Evolutionary conservation across 2,329 filamentous ascomycete species (phyloP), one percentile per base, ranked within the genome.

Genomic region (Penicillium sp.): DNA sequence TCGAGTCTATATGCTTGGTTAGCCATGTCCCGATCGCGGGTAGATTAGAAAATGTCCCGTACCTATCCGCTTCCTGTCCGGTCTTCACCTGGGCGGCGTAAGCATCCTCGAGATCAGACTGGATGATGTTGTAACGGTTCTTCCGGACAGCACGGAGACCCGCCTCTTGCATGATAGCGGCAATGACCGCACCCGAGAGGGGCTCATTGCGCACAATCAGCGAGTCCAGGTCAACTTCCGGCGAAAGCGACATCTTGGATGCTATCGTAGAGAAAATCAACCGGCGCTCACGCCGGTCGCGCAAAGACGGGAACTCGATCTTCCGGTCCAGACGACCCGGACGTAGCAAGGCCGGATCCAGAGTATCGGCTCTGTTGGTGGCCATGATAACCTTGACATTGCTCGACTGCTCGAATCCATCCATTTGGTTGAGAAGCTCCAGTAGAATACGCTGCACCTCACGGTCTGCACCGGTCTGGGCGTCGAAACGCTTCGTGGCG

Each of bases 371-470:
- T 69, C 93, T 86, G 77, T 98, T 98, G 60, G 93, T 98, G 59
- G 93, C 93, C 93, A 98, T 98, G 75, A 98, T 98, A 69, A 98
- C 93, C 77, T 98, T 98, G 73, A 98, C 93, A 71, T 98, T 98
- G 69, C 88, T 87, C 0, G 89, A 95, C 73, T 98, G 93, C 71
- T 98, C 93, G 76, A 98, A 98, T 57, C 93, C 93, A 69, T 98
- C 93, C 93, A 98, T 98, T 74, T 98, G 93, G 75, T 98, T 98
- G 57, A 98, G 84, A 59, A 98, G 77, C 71, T 98, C 93, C 53
- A 98, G 83, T 52, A 98, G 77, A 65, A 98, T 98, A 79, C 93
- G 91, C 76, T 98, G 93, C 13, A 98, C 93, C 73, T 98, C 93
- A 74, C 93, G 83, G 68, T 98, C 93, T 58, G 93, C 93, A 69